A percentile compares a stretch with the other conserved stretches of the same genome.
Evolutionary conservation across 352 stramenopile genomes (phyloP).

Genomic region (Globisporangium barbulae): DNA sequence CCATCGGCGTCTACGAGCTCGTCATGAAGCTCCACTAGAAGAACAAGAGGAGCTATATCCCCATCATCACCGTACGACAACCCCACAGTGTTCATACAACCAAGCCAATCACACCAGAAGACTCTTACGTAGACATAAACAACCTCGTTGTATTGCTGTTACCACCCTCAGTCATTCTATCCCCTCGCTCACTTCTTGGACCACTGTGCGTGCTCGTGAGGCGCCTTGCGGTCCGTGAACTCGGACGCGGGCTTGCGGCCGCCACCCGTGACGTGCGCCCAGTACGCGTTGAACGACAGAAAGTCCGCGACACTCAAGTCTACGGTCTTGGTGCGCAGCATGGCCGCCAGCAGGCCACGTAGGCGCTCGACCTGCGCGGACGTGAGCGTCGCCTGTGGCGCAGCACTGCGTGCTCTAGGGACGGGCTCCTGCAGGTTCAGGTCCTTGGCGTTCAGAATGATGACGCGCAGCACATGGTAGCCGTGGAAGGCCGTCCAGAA

Average conservation of each 20-base stretch:
- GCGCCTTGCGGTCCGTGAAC: slow-evolving; percentile 83
- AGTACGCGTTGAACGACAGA: slow-evolving; percentile 82
- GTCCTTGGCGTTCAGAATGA: slow-evolving; percentile 56
- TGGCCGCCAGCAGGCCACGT: slow-evolving; percentile 60
- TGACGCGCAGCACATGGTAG: slow-evolving; percentile 69
- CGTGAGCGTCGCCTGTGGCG: slow-evolving; percentile 39
- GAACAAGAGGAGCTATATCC: neutral
- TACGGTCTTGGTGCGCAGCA: slow-evolving; percentile 78
- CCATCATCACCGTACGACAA: neutral
- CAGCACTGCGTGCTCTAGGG: slow-evolving; percentile 21
- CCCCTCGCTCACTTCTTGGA: slow-evolving; percentile 25
- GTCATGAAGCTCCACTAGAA: slow-evolving; percentile 65
- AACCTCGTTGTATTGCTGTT: neutral
- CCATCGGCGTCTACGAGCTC: slow-evolving; percentile 86
- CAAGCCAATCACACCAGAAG: neutral
- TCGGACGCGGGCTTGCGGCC: slow-evolving; percentile 59
- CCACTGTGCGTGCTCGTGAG: slow-evolving; percentile 84
- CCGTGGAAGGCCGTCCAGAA: slow-evolving; percentile 63
- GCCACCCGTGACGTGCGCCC: slow-evolving; percentile 69
- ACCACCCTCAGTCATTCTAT: neutral
- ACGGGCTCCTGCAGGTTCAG: slow-evolving; percentile 48
- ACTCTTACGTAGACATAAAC: slow-evolving; percentile 5
- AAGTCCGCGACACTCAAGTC: slow-evolving; percentile 69
- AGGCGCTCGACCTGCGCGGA: slow-evolving; percentile 56
- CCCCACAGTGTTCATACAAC: slow-evolving; percentile 1